Percentiles rank a stretch among this genome's conserved stretches.
Evolutionary conservation across 2,329 filamentous ascomycete genomes (phyloP).

Genomic region (Pestalotiopsis sp.): DNA sequence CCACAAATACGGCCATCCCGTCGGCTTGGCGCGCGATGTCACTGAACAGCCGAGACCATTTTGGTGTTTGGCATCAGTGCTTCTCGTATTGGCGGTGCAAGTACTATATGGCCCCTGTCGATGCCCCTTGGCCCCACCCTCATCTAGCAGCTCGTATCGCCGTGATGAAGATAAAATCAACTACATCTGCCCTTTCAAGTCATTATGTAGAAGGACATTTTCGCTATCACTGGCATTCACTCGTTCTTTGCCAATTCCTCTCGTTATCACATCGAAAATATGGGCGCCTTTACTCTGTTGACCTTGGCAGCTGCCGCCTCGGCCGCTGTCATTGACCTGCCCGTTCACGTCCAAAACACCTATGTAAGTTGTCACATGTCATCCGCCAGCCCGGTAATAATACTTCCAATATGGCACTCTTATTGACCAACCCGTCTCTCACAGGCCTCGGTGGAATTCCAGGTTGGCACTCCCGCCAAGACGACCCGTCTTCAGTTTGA

Average conservation of each 20-base stretch:
- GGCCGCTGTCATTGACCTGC: conserved; percentile 17
- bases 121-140: background rate
- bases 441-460: conserved; percentile 15
- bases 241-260: background rate
- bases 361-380: conserved; percentile 15
- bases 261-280: background rate
- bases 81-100: background rate
- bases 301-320: conserved; percentile 11
- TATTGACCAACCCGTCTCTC: background rate
- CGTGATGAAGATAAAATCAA: background rate
- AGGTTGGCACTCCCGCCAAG: conserved; percentile 31
- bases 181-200: background rate
- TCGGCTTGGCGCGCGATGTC: background rate
- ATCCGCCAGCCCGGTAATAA: background rate
- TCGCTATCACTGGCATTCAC: background rate
- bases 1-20: background rate
- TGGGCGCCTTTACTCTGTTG: background rate
- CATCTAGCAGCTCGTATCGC: background rate
- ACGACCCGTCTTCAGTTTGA: conserved; percentile 34
- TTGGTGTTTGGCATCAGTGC: background rate
- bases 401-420: background rate
- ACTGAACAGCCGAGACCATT: background rate
- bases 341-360: conserved; percentile 15
- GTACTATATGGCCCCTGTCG: background rate
- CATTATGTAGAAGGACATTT: background rate